These are phyloP conservation scores for Saccharum hybrid DNA, from an alignment of 202 grass and related monocot genomes.

Conservation along the genomic window DNA sequence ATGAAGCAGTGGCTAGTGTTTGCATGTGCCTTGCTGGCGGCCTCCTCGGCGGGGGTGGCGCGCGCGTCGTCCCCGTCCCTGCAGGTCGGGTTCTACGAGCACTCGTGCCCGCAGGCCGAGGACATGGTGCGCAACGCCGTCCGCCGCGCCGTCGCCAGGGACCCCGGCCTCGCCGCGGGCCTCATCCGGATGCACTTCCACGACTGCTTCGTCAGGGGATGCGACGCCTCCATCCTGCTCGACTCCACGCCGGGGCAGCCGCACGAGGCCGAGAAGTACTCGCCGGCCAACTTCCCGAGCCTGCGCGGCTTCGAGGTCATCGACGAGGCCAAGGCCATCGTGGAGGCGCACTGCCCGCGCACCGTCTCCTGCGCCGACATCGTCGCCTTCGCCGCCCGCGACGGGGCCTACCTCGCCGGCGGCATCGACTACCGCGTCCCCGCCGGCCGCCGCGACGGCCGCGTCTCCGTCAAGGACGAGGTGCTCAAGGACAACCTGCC, in stretches of 20 bases:
- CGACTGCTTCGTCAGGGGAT: slow-evolving; percentile 91
- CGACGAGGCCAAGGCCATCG: slow-evolving; percentile 48
- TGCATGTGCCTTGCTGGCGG: neutral
- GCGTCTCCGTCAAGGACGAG: slow-evolving; percentile 25
- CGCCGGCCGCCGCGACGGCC: slow-evolving; percentile 53
- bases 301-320: slow-evolving; percentile 53
- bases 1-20: slow-evolving; percentile 13
- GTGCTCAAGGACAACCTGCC: slow-evolving; percentile 38
- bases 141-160: slow-evolving; percentile 33
- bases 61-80: slow-evolving; percentile 34
- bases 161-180: slow-evolving; percentile 49
- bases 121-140: slow-evolving; percentile 60
- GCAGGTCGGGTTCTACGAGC: slow-evolving; percentile 58
- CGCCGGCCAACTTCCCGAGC: slow-evolving; percentile 49
- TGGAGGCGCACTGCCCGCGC: slow-evolving; percentile 46
- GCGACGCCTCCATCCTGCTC: slow-evolving; percentile 54
- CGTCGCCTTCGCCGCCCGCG: slow-evolving; percentile 55
- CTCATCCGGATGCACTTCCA: slow-evolving; percentile 91
- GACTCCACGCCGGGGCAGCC: slow-evolving; percentile 40
- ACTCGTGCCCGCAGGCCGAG: slow-evolving; percentile 57
- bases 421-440: slow-evolving; percentile 46
- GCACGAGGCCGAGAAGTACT: slow-evolving; percentile 49
- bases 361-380: slow-evolving; percentile 69
- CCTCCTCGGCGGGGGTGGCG: neutral
- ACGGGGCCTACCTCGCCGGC: slow-evolving; percentile 45